phyloP scores from a whole-genome alignment of 176 grass and related monocot genomes.

The Ensete glaucum region DNA sequence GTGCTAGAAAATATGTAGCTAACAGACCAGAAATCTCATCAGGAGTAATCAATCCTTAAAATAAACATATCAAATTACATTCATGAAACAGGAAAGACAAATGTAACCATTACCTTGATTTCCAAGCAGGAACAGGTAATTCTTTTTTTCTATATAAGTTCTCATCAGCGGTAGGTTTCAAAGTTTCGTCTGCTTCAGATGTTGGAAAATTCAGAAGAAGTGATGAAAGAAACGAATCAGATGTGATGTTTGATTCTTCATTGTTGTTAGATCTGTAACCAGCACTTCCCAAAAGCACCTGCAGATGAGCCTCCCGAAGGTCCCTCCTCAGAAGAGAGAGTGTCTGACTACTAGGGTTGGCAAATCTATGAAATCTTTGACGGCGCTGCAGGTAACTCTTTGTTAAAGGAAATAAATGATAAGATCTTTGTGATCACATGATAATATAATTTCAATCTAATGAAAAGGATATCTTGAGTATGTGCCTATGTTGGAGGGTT shows the following conservation, averaged over 20 bases:
- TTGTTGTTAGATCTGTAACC: slow-evolving; percentile 50
- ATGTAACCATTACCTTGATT: slow-evolving; percentile 41
- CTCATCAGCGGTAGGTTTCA: slow-evolving; percentile 48
- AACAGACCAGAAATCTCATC: too few species aligned
- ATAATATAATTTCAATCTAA: neutral
- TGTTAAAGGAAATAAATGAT: slow-evolving; percentile 25
- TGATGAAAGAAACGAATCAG: slow-evolving; percentile 84
- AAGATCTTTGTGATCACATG: neutral
- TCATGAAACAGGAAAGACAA: neutral
- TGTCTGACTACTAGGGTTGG: slow-evolving; percentile 69
- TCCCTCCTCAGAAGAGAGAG: slow-evolving; percentile 70
- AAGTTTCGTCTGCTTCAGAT: slow-evolving; percentile 54
- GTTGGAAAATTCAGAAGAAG: slow-evolving; percentile 68
- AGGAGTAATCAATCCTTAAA: too few species aligned
- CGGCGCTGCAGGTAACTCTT: slow-evolving; percentile 42
- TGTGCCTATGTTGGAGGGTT: slow-evolving; percentile 79
- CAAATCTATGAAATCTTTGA: slow-evolving; percentile 61
- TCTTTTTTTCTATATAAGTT: slow-evolving; percentile 40
- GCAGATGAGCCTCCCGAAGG: slow-evolving; percentile 85
- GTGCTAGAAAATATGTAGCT: too few species aligned
- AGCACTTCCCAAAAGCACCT: slow-evolving; percentile 65
- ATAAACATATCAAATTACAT: too few species aligned
- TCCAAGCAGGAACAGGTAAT: slow-evolving; percentile 26
- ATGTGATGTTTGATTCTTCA: slow-evolving; percentile 51
- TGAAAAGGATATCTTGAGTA: slow-evolving; percentile 59